A percentile compares a stretch with the other conserved stretches of the same genome.
Conservation (phyloP, 1,139 yeast genomes). For the Candida labiduridarum region DNA sequence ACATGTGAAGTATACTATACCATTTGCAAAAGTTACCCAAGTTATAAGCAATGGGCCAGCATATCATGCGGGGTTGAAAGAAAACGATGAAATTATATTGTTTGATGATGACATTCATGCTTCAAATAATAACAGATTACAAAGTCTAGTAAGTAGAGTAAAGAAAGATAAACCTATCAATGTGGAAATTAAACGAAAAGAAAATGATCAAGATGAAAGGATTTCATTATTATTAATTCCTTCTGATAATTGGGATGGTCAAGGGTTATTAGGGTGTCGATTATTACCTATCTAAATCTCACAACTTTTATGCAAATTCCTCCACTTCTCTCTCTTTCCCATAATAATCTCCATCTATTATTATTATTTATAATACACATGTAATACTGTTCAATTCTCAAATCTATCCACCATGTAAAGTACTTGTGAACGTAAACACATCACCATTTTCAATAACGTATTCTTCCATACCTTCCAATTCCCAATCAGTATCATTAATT, state of each 20-base stretch:
- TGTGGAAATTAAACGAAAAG: constrained; percentile 38
- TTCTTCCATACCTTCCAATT: constrained; percentile 84
- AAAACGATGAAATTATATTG: constrained; percentile 51
- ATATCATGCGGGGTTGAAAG: constrained; percentile 36
- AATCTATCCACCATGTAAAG: constrained; percentile 89
- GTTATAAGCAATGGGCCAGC: constrained; percentile 56
- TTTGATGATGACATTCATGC: constrained; percentile 57
- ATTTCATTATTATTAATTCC: constrained; percentile 50
- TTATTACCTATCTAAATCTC: constrained; percentile 45
- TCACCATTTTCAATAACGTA: constrained; percentile 78
- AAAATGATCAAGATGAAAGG: constrained; percentile 8
- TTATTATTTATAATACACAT: not conserved
- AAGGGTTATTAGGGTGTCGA: constrained; percentile 75
- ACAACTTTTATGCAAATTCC: not conserved
- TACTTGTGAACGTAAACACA: constrained; percentile 83
- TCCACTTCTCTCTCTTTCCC: not conserved
- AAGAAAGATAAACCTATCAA: constrained; percentile 30
- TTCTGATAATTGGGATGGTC: constrained; percentile 63
- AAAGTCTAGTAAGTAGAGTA: constrained; percentile 38
- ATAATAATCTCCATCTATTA: no score
- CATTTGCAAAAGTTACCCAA: constrained; percentile 61
- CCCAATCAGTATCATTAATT: constrained; percentile 97
- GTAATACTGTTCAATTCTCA: not conserved
- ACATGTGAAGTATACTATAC: constrained; percentile 25
- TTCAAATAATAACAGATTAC: constrained; percentile 50